Percentiles rank a stretch among this genome's conserved stretches.
Evolutionary conservation across 495 filamentous ascomycete species (phyloP).

Genomic region (Aspergillus sclerotiicarbonarius): DNA sequence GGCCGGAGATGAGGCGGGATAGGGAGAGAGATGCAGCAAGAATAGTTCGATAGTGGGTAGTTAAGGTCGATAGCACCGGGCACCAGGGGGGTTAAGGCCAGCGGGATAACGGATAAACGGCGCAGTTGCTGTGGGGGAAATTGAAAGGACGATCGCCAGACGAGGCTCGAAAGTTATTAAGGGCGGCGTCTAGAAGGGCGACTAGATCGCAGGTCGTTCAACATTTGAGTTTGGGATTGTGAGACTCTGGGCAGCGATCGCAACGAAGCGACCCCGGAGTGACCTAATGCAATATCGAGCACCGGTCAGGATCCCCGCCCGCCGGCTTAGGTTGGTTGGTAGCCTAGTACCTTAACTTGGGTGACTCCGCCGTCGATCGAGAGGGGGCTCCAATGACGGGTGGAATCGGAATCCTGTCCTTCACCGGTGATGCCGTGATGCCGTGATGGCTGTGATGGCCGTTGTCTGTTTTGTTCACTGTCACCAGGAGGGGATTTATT

Average conservation of each 20-base stretch:
- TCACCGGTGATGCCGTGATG: constrained; percentile 1
- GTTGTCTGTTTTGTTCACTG: too few species aligned
- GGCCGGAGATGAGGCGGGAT: constrained; percentile 4
- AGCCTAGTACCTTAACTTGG: constrained; percentile 1
- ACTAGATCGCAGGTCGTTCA: not conserved
- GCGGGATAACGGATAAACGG: not conserved
- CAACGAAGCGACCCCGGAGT: constrained; percentile 6
- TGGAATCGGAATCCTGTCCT: not conserved
- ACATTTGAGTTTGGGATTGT: not conserved
- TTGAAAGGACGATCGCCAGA: not conserved
- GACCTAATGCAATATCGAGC: constrained; percentile 4
- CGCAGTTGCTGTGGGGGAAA: not conserved
- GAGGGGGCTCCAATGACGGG: not conserved
- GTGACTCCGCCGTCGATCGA: constrained; percentile 5
- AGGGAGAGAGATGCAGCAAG: not conserved
- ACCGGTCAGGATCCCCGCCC: constrained; percentile 1
- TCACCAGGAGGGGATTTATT: too few species aligned
- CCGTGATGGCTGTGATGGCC: too few species aligned
- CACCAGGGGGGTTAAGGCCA: not conserved
- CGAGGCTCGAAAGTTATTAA: not conserved
- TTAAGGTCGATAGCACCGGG: not conserved
- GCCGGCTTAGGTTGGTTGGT: constrained; percentile 2
- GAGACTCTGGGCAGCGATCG: not conserved
- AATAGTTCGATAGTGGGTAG: not conserved
- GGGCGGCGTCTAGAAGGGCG: not conserved